phyloP scores from a whole-genome alignment of 305 asterid genomes.

The Caryopteris hybrid region DNA sequence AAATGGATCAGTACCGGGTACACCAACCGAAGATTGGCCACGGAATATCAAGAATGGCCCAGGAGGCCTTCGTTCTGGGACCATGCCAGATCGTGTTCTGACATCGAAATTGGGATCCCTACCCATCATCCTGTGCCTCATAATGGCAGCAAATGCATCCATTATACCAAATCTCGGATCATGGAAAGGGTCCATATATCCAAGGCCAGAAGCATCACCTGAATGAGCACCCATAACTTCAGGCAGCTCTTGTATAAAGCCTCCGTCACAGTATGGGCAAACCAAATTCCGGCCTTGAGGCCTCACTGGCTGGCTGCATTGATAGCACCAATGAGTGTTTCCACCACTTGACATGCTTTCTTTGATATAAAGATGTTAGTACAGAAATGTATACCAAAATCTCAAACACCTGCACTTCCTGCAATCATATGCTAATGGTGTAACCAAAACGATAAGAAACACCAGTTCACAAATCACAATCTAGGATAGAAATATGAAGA shows the following conservation, averaged over 20 bases:
- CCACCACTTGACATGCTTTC: conserved; percentile 71
- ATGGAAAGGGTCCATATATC: conserved; percentile 43
- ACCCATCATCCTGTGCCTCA: conserved; percentile 82
- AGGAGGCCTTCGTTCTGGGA: conserved; percentile 42
- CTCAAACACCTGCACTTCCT: conserved; percentile 27
- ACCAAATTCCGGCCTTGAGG: conserved; percentile 38
- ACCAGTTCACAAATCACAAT: not conserved
- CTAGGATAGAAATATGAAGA: not conserved
- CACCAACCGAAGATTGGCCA: conserved; percentile 50
- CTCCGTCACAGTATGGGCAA: conserved; percentile 73
- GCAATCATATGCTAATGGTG: conserved; percentile 17
- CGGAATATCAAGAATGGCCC: conserved; percentile 63
- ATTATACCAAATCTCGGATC: conserved; percentile 65
- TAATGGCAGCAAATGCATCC: conserved; percentile 68
- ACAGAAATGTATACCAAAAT: conserved; percentile 12
- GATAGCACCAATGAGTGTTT: conserved; percentile 89
- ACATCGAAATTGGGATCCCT: conserved; percentile 63
- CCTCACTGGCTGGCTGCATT: conserved; percentile 64
- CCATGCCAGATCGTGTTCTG: conserved; percentile 50
- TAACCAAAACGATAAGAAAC: not conserved
- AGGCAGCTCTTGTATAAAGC: conserved; percentile 77
- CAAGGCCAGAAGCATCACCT: conserved; percentile 33
- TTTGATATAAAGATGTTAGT: not conserved
- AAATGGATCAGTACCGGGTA: conserved; percentile 44
- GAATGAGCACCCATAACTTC: conserved; percentile 45